Conservation (phyloP, 441 rosid species). For the Erodium trifolium region DNA sequence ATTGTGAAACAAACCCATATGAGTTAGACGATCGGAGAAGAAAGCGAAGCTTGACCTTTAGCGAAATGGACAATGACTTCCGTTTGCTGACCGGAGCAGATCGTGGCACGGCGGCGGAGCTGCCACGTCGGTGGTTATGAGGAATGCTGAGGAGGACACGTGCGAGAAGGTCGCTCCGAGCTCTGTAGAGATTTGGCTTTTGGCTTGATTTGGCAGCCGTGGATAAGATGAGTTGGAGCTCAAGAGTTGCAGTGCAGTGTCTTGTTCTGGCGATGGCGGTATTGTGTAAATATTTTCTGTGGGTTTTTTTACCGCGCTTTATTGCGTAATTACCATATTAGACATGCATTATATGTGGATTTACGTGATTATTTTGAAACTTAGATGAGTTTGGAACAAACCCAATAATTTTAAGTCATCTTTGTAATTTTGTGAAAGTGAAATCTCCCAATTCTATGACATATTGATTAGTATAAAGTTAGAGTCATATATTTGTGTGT, state of each 20-base stretch:
- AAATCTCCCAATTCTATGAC: too few relatives aligned
- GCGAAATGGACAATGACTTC: background rate
- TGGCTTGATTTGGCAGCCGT: background rate
- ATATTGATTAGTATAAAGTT: too few relatives aligned
- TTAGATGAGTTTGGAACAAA: too few relatives aligned
- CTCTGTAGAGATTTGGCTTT: background rate
- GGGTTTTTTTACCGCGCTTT: too few relatives aligned
- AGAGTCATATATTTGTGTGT: too few relatives aligned
- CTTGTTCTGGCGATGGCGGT: background rate
- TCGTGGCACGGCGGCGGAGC: background rate
- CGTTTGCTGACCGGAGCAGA: background rate
- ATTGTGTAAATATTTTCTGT: too few relatives aligned
- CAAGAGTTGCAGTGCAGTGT: background rate
- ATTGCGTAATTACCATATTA: too few relatives aligned
- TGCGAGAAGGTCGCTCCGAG: background rate
- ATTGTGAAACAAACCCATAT: too few relatives aligned
- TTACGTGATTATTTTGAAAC: too few relatives aligned
- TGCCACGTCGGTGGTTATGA: background rate
- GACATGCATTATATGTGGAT: too few relatives aligned
- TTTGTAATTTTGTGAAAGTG: too few relatives aligned
- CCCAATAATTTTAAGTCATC: too few relatives aligned
- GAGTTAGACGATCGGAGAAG: background rate
- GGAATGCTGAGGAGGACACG: background rate
- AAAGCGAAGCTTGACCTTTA: background rate
- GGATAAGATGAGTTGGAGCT: background rate